These are phyloP conservation scores for Pythium utonaiense DNA, from an alignment of 352 stramenopile species.

Conservation along the genomic window DNA sequence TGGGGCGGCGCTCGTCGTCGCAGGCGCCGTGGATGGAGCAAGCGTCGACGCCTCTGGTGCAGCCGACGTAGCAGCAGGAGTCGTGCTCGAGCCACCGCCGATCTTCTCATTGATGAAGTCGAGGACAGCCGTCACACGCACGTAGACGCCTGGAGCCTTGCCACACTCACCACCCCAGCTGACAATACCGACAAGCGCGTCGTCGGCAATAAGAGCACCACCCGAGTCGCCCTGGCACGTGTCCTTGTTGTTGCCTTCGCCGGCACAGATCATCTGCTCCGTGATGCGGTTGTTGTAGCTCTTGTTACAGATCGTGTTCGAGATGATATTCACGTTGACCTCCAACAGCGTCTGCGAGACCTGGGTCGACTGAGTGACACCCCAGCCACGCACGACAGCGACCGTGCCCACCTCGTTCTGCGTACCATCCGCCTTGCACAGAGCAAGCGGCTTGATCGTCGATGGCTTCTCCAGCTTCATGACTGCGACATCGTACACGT, in stretches of 20 bases:
- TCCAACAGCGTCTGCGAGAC: slow-evolving; percentile 42
- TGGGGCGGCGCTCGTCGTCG: neutral
- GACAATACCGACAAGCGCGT: slow-evolving; percentile 58
- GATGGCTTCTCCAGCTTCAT: slow-evolving; percentile 54
- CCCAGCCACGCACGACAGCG: slow-evolving; percentile 57
- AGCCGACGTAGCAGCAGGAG: slow-evolving; percentile 12
- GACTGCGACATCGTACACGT: slow-evolving; percentile 52
- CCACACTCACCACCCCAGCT: slow-evolving; percentile 64
- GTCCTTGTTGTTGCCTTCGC: slow-evolving; percentile 42
- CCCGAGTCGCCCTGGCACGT: slow-evolving; percentile 71
- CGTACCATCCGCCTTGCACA: slow-evolving; percentile 38
- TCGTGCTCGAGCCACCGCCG: slow-evolving; percentile 17
- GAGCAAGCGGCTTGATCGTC: slow-evolving; percentile 26
- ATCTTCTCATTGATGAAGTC: slow-evolving; percentile 61
- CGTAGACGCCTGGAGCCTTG: slow-evolving; percentile 51
- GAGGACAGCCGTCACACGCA: slow-evolving; percentile 41
- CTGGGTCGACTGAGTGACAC: slow-evolving; percentile 43
- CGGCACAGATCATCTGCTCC: slow-evolving; percentile 57
- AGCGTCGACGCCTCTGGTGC: slow-evolving; percentile 4
- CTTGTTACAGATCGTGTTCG: slow-evolving; percentile 57
- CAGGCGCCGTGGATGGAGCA: neutral
- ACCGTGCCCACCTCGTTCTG: slow-evolving; percentile 48
- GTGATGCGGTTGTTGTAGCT: slow-evolving; percentile 55
- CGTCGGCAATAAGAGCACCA: slow-evolving; percentile 47
- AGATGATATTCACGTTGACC: slow-evolving; percentile 54